Evolutionary conservation across 202 grass and related monocot genomes (phyloP).

Genomic region (Panicum hallii): DNA sequence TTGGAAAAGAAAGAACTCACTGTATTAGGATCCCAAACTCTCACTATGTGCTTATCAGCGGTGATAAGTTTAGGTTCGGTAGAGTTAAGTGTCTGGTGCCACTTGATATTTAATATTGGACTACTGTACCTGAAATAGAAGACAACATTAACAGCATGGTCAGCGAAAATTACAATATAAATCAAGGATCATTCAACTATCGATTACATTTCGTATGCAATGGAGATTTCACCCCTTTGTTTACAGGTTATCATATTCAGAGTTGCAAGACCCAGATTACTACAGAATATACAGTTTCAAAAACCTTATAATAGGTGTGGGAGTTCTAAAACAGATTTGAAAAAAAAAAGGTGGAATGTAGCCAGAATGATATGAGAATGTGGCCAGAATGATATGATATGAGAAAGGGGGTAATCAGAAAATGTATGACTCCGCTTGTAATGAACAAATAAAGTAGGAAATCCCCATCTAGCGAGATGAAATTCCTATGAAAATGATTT

Average conservation of each 20-base stretch:
- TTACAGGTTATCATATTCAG: not conserved
- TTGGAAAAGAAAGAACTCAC: conserved; percentile 57
- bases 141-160: conserved; percentile 20
- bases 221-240: not conserved
- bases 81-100: conserved; percentile 93
- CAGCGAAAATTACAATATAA: no score
- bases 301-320: not conserved
- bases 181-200: no score
- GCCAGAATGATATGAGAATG: not conserved
- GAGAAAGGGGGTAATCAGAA: not conserved
- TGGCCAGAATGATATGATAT: conserved; percentile 2
- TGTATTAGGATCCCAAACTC: conserved; percentile 98
- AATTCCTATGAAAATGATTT: conserved; percentile 23
- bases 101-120: conserved; percentile 88
- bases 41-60: conserved; percentile 84
- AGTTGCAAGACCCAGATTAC: not conserved
- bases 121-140: conserved; percentile 79
- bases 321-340: not conserved
- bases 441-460: conserved; percentile 21
- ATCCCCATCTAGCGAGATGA: conserved; percentile 5
- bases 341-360: not conserved
- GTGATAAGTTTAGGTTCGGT: conserved; percentile 85
- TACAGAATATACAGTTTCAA: not conserved
- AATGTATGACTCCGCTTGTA: not conserved
- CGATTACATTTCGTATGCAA: no score